Evolutionary conservation across 106 monocot species (phyloP), one percentile per base, ranked within the genome.

Genomic region (Allium sativum): DNA sequence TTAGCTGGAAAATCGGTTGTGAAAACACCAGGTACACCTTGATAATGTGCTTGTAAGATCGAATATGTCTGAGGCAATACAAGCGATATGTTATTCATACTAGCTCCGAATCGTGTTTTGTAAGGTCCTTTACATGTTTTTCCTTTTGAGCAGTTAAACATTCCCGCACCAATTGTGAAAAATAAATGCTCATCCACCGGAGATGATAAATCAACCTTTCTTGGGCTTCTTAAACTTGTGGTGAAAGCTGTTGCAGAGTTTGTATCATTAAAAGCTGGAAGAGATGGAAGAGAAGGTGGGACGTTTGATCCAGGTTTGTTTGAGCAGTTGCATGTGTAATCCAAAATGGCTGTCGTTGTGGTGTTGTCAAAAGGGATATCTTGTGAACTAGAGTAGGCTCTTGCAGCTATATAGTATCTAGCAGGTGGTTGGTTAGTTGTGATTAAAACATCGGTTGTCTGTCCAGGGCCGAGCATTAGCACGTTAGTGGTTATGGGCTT

Each of bases 371-470:
- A 73, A 55, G 70, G 48, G 19, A 67, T 53, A 9, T 21, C 53
- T 12, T 56, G 76, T 10, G 78, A 72, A 12, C 72, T 72, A 12
- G 56, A 53, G 65, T 76, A 86, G 62, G 81, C 72, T 8, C 58
- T 71, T 14, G 86, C 86, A 11, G 76, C 86, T 11, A 86, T 68
- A 78, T 86, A 82, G 82, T 78, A 86, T 0, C 75, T 66, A 4
- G 45, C 68, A 5, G 78, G 65, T 14, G 69, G 64, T 14, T 56
- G 72, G 58, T 64, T 42, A 50, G 73, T 52, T 41, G 69, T 64
- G 48, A 86, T 44, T 12, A 86, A 75, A 62, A 82, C 78, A 63
- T 86, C 78, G 19, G 82, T 82, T 8, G 86, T 86, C 58, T 86
- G 82, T 50, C 86, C 82, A 12, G 86, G 82, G 59, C 82, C 86